Evolutionary conservation across 352 stramenopile species (phyloP).

Genomic region (Pythium vanterpoolii): DNA sequence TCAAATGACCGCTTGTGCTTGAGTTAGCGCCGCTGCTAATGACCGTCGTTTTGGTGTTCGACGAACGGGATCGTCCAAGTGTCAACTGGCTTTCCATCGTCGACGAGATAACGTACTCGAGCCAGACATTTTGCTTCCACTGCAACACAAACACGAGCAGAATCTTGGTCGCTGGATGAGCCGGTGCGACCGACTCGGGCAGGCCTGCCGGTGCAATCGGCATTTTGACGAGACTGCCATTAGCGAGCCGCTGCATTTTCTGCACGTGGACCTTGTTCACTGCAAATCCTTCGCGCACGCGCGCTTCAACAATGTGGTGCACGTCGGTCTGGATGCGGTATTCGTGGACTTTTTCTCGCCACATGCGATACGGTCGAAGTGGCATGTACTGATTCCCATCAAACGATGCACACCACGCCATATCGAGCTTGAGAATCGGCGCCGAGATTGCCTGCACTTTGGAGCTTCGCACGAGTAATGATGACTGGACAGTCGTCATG

Average conservation of each 20-base stretch:
- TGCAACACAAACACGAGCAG: conserved; percentile 81
- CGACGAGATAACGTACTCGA: conserved; percentile 83
- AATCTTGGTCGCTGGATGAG: conserved; percentile 47
- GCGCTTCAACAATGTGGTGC: conserved; percentile 76
- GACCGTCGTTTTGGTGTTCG: not conserved
- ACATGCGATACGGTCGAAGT: conserved; percentile 79
- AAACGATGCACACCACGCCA: conserved; percentile 68
- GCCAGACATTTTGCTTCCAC: conserved; percentile 88
- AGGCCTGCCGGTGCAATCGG: not conserved
- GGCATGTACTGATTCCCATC: conserved; percentile 58
- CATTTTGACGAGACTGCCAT: conserved; percentile 21
- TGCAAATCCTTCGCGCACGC: conserved; percentile 75
- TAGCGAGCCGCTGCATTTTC: conserved; percentile 24
- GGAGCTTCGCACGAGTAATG: conserved; percentile 62
- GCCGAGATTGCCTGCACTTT: conserved; percentile 63
- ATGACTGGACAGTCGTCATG: conserved; percentile 63
- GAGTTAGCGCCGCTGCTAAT: not conserved
- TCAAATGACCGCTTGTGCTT: conserved; percentile 1
- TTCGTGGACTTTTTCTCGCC: conserved; percentile 86
- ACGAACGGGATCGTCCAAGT: not conserved
- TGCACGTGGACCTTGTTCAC: conserved; percentile 76
- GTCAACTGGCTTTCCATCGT: conserved; percentile 48
- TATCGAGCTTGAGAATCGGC: conserved; percentile 64
- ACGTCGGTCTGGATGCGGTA: conserved; percentile 83
- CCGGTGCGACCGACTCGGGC: not conserved